Conservation (phyloP, 768 basidiomycete genomes). For the Tulasnella sp. region DNA sequence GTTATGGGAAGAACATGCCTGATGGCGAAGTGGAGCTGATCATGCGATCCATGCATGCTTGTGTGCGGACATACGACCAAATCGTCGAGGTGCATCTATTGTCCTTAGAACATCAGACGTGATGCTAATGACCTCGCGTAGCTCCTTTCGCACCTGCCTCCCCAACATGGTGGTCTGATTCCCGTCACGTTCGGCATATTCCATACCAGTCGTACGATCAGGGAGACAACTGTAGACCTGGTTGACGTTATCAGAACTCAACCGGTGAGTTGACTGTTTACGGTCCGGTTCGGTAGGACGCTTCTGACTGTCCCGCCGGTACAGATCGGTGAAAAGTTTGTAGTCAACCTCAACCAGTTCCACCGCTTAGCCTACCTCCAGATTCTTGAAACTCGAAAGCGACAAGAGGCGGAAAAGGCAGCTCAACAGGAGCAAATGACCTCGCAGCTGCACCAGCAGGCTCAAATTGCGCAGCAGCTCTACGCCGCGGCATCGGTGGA, state of each 20-base stretch:
- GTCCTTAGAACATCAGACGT: conserved; percentile 14
- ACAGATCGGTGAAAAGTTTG: conserved; percentile 30
- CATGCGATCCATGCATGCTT: conserved; percentile 61
- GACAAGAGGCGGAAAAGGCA: background rate
- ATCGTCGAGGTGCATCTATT: conserved; percentile 63
- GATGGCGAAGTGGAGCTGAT: conserved; percentile 71
- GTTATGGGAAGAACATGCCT: conserved; percentile 60
- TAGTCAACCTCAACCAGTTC: conserved; percentile 31
- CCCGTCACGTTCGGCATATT: conserved; percentile 86
- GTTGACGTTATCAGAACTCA: conserved; percentile 70
- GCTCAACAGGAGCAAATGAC: conserved; percentile 13
- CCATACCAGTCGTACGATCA: conserved; percentile 70
- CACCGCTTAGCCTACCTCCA: conserved; percentile 30
- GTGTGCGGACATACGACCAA: conserved; percentile 75
- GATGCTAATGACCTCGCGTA: conserved; percentile 31
- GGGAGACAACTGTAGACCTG: conserved; percentile 73
- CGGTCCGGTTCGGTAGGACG: background rate
- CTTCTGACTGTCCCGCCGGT: background rate
- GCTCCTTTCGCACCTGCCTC: conserved; percentile 73
- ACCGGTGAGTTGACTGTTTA: conserved; percentile 46
- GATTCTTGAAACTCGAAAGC: conserved; percentile 6
- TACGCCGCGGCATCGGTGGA: conserved; percentile 12
- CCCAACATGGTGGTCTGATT: conserved; percentile 72
- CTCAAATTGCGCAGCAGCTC: conserved; percentile 14
- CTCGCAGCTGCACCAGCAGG: conserved; percentile 8